Evolutionary conservation across 352 stramenopile genomes (phyloP).

Genomic region (Peronosclerospora sorghi): DNA sequence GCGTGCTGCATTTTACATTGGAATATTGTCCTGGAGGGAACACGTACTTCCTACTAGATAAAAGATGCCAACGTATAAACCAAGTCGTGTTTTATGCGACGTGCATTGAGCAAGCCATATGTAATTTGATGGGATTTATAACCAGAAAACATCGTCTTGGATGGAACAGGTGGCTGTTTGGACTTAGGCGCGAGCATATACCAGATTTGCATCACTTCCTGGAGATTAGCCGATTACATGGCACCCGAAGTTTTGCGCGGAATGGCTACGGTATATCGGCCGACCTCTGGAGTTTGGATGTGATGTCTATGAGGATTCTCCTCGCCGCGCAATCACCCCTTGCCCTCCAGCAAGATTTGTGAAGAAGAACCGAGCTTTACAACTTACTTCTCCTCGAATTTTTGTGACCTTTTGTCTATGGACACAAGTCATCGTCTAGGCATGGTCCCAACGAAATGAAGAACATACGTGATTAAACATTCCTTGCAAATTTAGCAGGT

Average conservation of each 20-base stretch:
- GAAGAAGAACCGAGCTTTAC: constrained; percentile 88
- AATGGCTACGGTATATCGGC: constrained; percentile 60
- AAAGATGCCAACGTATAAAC: constrained; percentile 88
- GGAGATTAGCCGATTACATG: constrained; percentile 76
- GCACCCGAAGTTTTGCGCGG: constrained; percentile 75
- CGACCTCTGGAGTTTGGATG: constrained; percentile 87
- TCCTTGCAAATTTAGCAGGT: constrained; percentile 66
- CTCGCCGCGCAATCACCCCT: constrained; percentile 65
- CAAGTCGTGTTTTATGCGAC: constrained; percentile 94
- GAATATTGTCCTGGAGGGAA: constrained; percentile 97
- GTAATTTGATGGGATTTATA: constrained; percentile 88
- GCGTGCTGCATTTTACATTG: constrained; percentile 96
- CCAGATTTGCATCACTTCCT: constrained; percentile 66
- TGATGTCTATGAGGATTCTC: constrained; percentile 91
- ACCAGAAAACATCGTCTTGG: constrained; percentile 85
- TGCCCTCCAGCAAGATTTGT: constrained; percentile 96
- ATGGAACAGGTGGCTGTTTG: constrained; percentile 83
- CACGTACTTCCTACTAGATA: constrained; percentile 91
- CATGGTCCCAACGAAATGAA: constrained; percentile 59
- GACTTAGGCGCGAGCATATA: constrained; percentile 55
- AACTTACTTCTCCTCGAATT: constrained; percentile 68
- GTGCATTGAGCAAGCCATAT: constrained; percentile 92
- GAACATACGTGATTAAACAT: no score
- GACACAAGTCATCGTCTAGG: constrained; percentile 39
- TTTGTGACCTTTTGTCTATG: constrained; percentile 53